A percentile compares a stretch with the other conserved stretches of the same genome.
Evolutionary conservation across 441 rosid genomes (phyloP).

Genomic region (Gossypium gossypioides): DNA sequence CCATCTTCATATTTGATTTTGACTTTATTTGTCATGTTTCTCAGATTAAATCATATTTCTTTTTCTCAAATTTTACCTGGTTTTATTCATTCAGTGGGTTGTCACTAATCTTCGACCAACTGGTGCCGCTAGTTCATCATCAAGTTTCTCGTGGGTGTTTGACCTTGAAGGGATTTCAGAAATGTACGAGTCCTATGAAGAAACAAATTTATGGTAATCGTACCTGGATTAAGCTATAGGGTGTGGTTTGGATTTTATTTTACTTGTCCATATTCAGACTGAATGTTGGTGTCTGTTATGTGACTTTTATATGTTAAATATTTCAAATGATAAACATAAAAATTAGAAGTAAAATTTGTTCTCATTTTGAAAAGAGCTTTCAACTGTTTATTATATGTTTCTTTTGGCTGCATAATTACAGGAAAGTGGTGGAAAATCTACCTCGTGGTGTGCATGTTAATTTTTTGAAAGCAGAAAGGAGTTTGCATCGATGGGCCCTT

Average conservation of each 20-base stretch:
- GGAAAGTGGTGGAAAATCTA: slow-evolving; percentile 80
- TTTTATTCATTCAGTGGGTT: slow-evolving; percentile 58
- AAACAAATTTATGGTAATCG: slow-evolving; percentile 76
- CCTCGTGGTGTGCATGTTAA: slow-evolving; percentile 82
- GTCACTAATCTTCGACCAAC: slow-evolving; percentile 63
- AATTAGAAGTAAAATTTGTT: background rate
- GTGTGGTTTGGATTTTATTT: background rate
- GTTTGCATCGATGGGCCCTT: slow-evolving; percentile 93
- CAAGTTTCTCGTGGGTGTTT: slow-evolving; percentile 75
- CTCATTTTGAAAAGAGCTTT: background rate
- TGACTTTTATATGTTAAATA: background rate
- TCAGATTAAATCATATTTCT: background rate
- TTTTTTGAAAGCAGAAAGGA: slow-evolving; percentile 91
- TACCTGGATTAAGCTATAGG: background rate
- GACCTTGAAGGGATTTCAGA: slow-evolving; percentile 72
- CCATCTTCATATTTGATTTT: background rate
- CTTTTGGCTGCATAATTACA: slow-evolving; percentile 21
- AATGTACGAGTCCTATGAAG: slow-evolving; percentile 79
- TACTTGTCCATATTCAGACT: background rate
- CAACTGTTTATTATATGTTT: background rate
- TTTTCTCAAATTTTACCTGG: background rate
- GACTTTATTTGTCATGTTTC: background rate
- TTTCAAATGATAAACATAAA: background rate
- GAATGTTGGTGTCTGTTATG: background rate
- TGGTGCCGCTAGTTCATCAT: slow-evolving; percentile 25